These are phyloP conservation scores for Russula lepida DNA, from an alignment of 768 basidiomycete genomes.

Conservation along the genomic window DNA sequence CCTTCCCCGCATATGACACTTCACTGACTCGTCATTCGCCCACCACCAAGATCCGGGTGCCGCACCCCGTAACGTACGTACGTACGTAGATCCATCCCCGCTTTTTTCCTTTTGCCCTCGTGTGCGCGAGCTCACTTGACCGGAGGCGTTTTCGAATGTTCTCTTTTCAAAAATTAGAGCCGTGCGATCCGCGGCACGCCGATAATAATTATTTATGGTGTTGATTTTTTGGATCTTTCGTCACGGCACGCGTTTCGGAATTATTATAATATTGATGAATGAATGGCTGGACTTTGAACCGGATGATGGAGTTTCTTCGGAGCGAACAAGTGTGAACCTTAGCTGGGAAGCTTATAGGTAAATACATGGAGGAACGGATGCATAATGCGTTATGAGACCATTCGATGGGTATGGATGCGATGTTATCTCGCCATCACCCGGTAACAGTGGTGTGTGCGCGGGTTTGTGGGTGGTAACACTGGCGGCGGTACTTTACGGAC, in stretches of 20 bases:
- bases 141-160: no score
- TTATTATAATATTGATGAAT: neutral
- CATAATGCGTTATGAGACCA: neutral
- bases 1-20: neutral
- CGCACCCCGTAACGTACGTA: neutral
- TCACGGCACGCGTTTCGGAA: neutral
- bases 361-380: neutral
- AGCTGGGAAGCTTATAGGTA: neutral
- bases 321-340: neutral
- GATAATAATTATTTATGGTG: neutral
- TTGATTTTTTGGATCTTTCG: neutral
- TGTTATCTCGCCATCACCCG: neutral
- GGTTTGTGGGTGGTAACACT: neutral
- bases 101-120: neutral
- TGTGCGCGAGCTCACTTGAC: neutral
- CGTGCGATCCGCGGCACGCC: constrained; percentile 8
- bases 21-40: no score
- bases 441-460: neutral
- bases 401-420: neutral
- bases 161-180: neutral
- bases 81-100: no score
- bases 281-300: neutral
- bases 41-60: neutral
- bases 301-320: neutral
- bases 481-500: neutral